A percentile compares a stretch with the other conserved stretches of the same genome.
Evolutionary conservation across 495 filamentous ascomycete species (phyloP).

Genomic region (Elaphomyces granulatus): DNA sequence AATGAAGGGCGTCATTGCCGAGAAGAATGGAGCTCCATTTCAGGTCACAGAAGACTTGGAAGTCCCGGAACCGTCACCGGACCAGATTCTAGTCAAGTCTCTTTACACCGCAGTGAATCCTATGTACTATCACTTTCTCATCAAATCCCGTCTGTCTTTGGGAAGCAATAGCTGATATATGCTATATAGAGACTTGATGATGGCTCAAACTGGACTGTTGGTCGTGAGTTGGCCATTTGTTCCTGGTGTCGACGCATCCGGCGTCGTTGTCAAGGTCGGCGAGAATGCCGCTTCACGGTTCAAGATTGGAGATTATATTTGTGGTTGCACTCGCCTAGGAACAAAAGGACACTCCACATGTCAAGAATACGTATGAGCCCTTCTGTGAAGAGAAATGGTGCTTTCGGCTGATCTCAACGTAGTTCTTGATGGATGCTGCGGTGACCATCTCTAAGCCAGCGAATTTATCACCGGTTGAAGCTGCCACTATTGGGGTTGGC

Average conservation of each 20-base stretch:
- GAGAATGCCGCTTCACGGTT: constrained; percentile 14
- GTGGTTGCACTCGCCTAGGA: constrained; percentile 29
- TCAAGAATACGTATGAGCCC: constrained; percentile 23
- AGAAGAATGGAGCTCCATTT: constrained; percentile 8
- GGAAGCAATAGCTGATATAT: background rate
- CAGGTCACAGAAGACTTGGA: constrained; percentile 10
- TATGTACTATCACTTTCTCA: constrained; percentile 10
- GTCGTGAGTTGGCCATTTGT: constrained; percentile 15
- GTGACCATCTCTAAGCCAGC: constrained; percentile 19
- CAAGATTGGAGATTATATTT: constrained; percentile 22
- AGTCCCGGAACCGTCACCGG: constrained; percentile 11
- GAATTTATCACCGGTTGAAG: constrained; percentile 19
- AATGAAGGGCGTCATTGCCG: constrained; percentile 19
- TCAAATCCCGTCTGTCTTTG: background rate
- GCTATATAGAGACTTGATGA: background rate
- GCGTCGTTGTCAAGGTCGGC: constrained; percentile 16
- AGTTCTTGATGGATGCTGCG: constrained; percentile 29
- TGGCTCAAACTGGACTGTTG: constrained; percentile 6
- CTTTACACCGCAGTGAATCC: constrained; percentile 19
- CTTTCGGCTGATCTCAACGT: background rate
- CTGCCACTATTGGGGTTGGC: constrained; percentile 26
- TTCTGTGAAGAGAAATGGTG: background rate
- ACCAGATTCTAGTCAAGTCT: constrained; percentile 20
- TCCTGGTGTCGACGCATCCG: constrained; percentile 18
- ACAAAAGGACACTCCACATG: constrained; percentile 23